A percentile compares a stretch with the other conserved stretches of the same genome.
Evolutionary conservation across 345 rosid genomes (phyloP).

Genomic region (Bretschneidera sinensis): DNA sequence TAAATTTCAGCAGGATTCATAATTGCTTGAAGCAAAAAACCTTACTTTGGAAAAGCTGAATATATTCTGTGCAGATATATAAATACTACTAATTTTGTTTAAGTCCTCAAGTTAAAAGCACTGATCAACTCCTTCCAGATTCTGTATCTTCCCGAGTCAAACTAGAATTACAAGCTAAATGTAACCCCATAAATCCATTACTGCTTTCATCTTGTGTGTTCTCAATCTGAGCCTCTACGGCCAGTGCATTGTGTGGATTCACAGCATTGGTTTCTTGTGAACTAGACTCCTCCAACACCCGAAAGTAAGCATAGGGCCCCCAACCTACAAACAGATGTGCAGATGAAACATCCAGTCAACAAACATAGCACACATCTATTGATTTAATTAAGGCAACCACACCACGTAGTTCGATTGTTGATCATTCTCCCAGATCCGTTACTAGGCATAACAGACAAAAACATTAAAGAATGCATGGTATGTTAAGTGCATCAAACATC

Average conservation of each 20-base stretch:
- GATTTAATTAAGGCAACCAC: background rate
- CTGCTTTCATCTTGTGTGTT: slow-evolving; percentile 30
- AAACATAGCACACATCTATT: background rate
- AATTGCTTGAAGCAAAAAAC: no score
- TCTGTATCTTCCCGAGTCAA: slow-evolving; percentile 34
- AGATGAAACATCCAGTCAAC: background rate
- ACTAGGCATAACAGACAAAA: no score
- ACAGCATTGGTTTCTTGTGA: slow-evolving; percentile 20
- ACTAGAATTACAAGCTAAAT: slow-evolving; percentile 29
- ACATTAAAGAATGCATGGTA: no score
- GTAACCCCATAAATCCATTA: slow-evolving; percentile 39
- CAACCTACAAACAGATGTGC: slow-evolving; percentile 46
- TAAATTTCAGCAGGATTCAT: no score
- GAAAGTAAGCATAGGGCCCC: slow-evolving; percentile 73
- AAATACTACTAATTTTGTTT: no score
- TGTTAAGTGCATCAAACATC: no score
- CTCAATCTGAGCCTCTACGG: slow-evolving; percentile 6
- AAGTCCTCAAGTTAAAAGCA: background rate
- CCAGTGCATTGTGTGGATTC: slow-evolving; percentile 19
- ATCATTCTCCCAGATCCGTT: no score
- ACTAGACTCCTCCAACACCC: slow-evolving; percentile 37
- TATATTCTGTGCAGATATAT: no score
- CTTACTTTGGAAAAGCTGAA: no score
- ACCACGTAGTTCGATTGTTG: no score
- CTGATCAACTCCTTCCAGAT: slow-evolving; percentile 27